Evolutionary conservation across 139 green algal species (phyloP).

Genomic region (Tetradesmus obliquus): DNA sequence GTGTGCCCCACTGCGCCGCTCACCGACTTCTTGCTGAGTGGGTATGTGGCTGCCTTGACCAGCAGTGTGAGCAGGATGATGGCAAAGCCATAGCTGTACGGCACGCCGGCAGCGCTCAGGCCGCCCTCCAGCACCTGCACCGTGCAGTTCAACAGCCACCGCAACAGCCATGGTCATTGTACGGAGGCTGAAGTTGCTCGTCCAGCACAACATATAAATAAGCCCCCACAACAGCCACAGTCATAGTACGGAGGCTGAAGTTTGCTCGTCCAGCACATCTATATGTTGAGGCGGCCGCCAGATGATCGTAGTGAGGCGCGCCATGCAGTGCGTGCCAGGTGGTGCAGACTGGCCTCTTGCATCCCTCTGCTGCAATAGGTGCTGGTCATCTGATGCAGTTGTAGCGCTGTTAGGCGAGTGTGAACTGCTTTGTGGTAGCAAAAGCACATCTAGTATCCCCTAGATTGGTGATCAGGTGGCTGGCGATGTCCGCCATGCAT

Average conservation of each 20-base stretch:
- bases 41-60: conserved; percentile 95
- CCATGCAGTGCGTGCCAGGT: too few species aligned
- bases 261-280: too few species aligned
- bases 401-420: neutral
- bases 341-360: too few species aligned
- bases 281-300: too few species aligned
- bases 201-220: neutral
- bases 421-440: too few species aligned
- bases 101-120: conserved; percentile 77
- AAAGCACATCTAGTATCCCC: too few species aligned
- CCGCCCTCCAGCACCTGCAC: conserved; percentile 80
- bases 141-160: neutral
- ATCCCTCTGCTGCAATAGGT: neutral
- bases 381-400: neutral
- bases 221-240: neutral
- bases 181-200: neutral
- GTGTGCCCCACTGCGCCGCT: neutral
- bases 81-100: conserved; percentile 97
- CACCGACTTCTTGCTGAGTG: conserved; percentile 95
- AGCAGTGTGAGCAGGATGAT: conserved; percentile 95
- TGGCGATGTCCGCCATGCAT: too few species aligned
- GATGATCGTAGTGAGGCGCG: too few species aligned
- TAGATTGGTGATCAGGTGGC: too few species aligned
- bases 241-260: neutral
- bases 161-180: neutral